Percentiles rank a stretch among this genome's conserved stretches.
These are phyloP conservation scores for Falciphora oryzae DNA, from an alignment of 2,329 filamentous ascomycete species.

Conservation along the genomic window DNA sequence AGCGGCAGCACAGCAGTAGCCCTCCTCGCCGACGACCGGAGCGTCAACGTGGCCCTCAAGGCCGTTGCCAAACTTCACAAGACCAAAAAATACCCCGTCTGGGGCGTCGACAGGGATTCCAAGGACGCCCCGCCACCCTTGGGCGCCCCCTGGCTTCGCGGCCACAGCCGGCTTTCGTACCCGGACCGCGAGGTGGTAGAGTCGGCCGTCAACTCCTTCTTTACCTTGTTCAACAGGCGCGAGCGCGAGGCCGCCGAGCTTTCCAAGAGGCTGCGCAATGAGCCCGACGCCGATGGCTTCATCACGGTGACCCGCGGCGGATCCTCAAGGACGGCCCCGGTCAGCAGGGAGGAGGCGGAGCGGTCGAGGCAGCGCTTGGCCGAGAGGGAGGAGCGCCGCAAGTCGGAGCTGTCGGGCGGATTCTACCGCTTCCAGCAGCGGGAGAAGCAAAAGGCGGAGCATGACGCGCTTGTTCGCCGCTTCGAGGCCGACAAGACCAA, in stretches of 20 bases:
- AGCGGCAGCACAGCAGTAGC: slow-evolving; percentile 78
- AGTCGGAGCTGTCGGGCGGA: slow-evolving; percentile 57
- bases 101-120: slow-evolving; percentile 60
- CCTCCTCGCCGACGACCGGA: slow-evolving; percentile 76
- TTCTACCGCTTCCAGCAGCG: slow-evolving; percentile 83
- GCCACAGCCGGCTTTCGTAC: slow-evolving; percentile 66
- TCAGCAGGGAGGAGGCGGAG: slow-evolving; percentile 64
- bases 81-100: slow-evolving; percentile 56
- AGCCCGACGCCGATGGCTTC: slow-evolving; percentile 93
- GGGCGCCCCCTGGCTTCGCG: slow-evolving; percentile 52
- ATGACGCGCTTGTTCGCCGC: slow-evolving; percentile 59
- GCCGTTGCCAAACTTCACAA: slow-evolving; percentile 59
- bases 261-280: slow-evolving; percentile 61
- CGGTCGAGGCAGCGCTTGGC: slow-evolving; percentile 53
- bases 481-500: slow-evolving; percentile 74
- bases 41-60: slow-evolving; percentile 70
- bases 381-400: slow-evolving; percentile 54
- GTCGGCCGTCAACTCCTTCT: slow-evolving; percentile 74
- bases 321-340: slow-evolving; percentile 63
- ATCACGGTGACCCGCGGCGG: slow-evolving; percentile 84
- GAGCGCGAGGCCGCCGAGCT: slow-evolving; percentile 58
- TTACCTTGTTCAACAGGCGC: slow-evolving; percentile 70
- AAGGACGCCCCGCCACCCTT: slow-evolving; percentile 46
- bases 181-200: slow-evolving; percentile 64
- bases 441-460: slow-evolving; percentile 65